Percentiles rank a stretch among this genome's conserved stretches.
phyloP scores from a whole-genome alignment of 768 basidiomycete genomes.

The Scleroderma citrinum region DNA sequence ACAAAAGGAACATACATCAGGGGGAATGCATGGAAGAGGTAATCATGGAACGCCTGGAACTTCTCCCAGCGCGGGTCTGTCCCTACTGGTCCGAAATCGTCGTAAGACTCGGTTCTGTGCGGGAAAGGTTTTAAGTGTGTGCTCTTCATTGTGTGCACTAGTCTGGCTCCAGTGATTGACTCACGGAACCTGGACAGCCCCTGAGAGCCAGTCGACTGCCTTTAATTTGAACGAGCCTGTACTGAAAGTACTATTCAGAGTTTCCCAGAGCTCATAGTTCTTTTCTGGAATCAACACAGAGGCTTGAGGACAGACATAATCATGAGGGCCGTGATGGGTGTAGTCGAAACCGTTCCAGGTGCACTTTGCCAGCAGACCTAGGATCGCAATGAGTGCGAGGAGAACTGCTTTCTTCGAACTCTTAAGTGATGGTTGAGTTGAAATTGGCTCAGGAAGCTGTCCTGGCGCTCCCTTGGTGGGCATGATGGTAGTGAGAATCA shows the following conservation, averaged over 20 bases:
- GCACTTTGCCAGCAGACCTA: background rate
- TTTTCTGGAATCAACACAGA: constrained; percentile 27
- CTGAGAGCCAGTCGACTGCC: constrained; percentile 30
- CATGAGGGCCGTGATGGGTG: background rate
- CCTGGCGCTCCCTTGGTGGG: background rate
- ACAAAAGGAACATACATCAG: constrained; percentile 38
- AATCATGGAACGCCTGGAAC: constrained; percentile 49
- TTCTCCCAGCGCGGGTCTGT: constrained; percentile 51
- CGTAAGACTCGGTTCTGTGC: constrained; percentile 45
- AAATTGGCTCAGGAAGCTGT: background rate
- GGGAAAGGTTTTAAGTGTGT: too few relatives aligned
- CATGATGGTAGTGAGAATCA: too few relatives aligned
- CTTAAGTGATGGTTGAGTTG: background rate
- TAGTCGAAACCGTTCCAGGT: background rate
- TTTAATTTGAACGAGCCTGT: constrained; percentile 30
- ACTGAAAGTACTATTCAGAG: constrained; percentile 24
- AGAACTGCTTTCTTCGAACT: background rate
- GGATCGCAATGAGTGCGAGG: background rate
- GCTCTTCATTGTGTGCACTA: too few relatives aligned
- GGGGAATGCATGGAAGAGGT: constrained; percentile 53
- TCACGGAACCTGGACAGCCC: constrained; percentile 36
- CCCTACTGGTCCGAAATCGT: constrained; percentile 42
- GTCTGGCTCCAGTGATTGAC: too few relatives aligned
- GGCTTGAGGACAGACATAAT: constrained; percentile 30
- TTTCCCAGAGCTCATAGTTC: constrained; percentile 29